Percentiles rank a stretch among this genome's conserved stretches.
Evolutionary conservation across 2,329 filamentous ascomycete genomes (phyloP).

Genomic region (Venturia oleaginea): DNA sequence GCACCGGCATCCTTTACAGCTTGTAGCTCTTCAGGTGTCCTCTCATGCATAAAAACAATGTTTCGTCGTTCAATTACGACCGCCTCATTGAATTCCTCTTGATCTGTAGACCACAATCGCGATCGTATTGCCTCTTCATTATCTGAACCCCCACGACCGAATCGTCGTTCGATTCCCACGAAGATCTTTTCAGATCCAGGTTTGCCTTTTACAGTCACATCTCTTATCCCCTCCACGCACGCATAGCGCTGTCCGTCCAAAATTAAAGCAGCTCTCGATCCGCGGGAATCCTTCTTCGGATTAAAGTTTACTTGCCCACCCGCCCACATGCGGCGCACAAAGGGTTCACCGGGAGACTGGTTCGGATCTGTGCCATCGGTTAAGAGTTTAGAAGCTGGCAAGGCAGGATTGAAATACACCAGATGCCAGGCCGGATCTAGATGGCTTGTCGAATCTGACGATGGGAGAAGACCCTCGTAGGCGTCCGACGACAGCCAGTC

Average conservation of each 20-base stretch:
- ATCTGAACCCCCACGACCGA: slow-evolving; percentile 29
- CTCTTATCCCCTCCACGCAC: slow-evolving; percentile 39
- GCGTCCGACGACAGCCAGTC: slow-evolving; percentile 15
- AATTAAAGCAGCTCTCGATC: slow-evolving; percentile 14
- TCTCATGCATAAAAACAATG: slow-evolving; percentile 54
- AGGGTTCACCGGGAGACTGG: slow-evolving; percentile 65
- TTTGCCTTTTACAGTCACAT: slow-evolving; percentile 41
- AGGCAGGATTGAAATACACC: slow-evolving; percentile 73
- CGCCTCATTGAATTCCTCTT: slow-evolving; percentile 31
- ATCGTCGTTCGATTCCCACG: slow-evolving; percentile 48
- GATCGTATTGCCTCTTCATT: slow-evolving; percentile 25
- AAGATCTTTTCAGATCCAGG: slow-evolving; percentile 48
- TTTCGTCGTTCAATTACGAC: slow-evolving; percentile 48
- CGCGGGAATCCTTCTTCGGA: slow-evolving; percentile 10
- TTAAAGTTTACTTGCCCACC: slow-evolving; percentile 60
- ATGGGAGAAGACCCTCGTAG: neutral
- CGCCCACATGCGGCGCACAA: slow-evolving; percentile 77
- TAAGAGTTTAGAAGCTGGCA: slow-evolving; percentile 53
- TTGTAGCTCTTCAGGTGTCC: slow-evolving; percentile 31
- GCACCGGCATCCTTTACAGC: slow-evolving; percentile 21
- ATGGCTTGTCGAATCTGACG: neutral
- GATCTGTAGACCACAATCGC: slow-evolving; percentile 35
- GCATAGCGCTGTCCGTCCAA: slow-evolving; percentile 31
- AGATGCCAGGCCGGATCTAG: slow-evolving; percentile 68
- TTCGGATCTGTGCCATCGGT: slow-evolving; percentile 76